Evolutionary conservation across 257 asterid species (phyloP).

Genomic region (Nicotiana otophora): DNA sequence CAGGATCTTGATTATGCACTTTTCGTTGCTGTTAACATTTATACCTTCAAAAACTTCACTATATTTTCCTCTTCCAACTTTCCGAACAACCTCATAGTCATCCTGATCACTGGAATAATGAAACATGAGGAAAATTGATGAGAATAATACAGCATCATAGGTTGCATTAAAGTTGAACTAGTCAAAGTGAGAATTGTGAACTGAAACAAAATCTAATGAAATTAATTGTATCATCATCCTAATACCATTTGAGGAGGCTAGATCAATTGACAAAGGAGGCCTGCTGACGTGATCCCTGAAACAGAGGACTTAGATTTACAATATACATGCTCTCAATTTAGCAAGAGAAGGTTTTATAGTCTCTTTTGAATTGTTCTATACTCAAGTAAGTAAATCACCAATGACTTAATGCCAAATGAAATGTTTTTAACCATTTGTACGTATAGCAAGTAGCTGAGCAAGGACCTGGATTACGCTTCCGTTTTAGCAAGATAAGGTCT

Average conservation of each 20-base stretch:
- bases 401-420: not conserved
- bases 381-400: not conserved
- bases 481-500: not conserved
- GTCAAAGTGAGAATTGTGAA: not conserved
- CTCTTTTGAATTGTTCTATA: not conserved
- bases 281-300: not conserved
- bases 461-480: not conserved
- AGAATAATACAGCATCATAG: not conserved
- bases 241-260: not conserved
- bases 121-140: conserved; percentile 7
- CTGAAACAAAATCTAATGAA: not conserved
- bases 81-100: conserved; percentile 89
- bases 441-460: not conserved
- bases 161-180: not conserved
- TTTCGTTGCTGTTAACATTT: conserved; percentile 73
- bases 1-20: conserved; percentile 84
- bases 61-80: conserved; percentile 96
- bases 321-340: not conserved
- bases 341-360: not conserved
- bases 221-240: not conserved
- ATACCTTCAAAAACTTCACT: conserved; percentile 96
- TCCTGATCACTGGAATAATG: conserved; percentile 70
- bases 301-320: not conserved
- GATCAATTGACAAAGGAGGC: not conserved
- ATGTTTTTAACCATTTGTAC: not conserved